Evolutionary conservation across 352 stramenopile species (phyloP), one percentile per base, ranked within the genome.

Genomic region (Globisporangium carolinianum): DNA sequence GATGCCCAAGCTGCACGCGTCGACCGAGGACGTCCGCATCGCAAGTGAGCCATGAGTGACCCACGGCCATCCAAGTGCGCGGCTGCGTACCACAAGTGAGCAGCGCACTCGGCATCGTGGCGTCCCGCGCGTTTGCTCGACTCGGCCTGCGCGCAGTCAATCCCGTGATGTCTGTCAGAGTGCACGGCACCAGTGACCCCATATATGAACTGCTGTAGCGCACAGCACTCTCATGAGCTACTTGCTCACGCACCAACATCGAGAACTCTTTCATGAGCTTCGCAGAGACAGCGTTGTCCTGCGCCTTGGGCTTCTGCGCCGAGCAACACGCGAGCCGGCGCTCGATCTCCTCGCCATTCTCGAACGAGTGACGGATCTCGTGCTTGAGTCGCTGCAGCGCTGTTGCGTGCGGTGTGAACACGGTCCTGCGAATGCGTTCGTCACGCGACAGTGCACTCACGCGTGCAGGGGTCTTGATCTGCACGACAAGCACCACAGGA

Each of bases 41-140:
- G 47, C 17, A 12, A 37, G 24, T 32, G 24, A 32, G 17, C 5
- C 46, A 50, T 35, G 46, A 14, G n/a, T 3, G 24, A 32, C 24
- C 24, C 24, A 32, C 3, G 24, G 3, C 24, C 24, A 7, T 12
- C 11, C 7, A 12, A 43, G 39, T 43, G 39, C 39, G 39, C 39
- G 11, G 39, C 5, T 7, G 43, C 53, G 11, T 73, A 91, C 81
- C 81, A 93, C 41, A 94, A 75, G 59, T 95, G 83, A 1, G 87
- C 83, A 1, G 83, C 75, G 39, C 82, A 93, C 55, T 96, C 87
- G 12, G 83, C 84, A 53, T 96, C 83, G 49, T 88, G 77, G 15
- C 84, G 75, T 14, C 83, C 82, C 6, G 86, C 80, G 14, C 87
- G 77, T 61, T 95, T 94, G 66, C 84, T 94, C 0, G 86, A 96